Percentiles rank a stretch among this genome's conserved stretches.
phyloP scores from a whole-genome alignment of 106 monocot species.

The Dendrobium chrysotoxum region DNA sequence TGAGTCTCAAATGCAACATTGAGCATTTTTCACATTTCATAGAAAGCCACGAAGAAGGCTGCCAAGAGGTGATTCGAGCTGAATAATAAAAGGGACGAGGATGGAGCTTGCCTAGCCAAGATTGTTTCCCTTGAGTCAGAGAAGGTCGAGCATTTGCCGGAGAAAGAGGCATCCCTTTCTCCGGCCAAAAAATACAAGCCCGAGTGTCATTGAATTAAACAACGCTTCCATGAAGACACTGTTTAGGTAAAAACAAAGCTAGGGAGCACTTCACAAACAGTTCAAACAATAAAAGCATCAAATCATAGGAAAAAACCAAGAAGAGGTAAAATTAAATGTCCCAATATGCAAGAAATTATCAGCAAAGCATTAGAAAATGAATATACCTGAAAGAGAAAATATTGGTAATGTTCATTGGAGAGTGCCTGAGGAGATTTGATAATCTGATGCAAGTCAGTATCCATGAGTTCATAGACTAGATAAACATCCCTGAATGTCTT shows the following conservation, averaged over 20 bases:
- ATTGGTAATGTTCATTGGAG: constrained; percentile 73
- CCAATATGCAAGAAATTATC: background rate
- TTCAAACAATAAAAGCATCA: background rate
- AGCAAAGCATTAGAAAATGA: background rate
- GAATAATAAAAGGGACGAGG: too few relatives aligned
- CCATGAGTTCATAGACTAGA: constrained; percentile 73
- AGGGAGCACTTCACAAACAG: background rate
- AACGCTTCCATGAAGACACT: background rate
- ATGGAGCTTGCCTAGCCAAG: too few relatives aligned
- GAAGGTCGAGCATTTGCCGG: too few relatives aligned
- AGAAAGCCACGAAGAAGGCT: too few relatives aligned
- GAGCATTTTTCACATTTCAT: too few relatives aligned
- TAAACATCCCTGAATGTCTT: constrained; percentile 66
- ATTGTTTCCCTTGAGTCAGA: too few relatives aligned
- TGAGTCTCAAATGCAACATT: too few relatives aligned
- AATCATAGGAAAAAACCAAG: background rate
- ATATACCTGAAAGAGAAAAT: constrained; percentile 70
- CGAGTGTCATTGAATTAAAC: background rate
- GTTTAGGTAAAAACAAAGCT: background rate
- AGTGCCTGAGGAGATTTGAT: constrained; percentile 69
- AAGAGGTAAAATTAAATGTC: background rate
- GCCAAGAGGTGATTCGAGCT: too few relatives aligned
- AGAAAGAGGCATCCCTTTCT: too few relatives aligned
- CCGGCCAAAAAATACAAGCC: too few relatives aligned
- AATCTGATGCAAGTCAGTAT: constrained; percentile 65